These are phyloP conservation scores for Aphanomyces stellatus DNA, from an alignment of 352 stramenopile genomes.

Conservation along the genomic window DNA sequence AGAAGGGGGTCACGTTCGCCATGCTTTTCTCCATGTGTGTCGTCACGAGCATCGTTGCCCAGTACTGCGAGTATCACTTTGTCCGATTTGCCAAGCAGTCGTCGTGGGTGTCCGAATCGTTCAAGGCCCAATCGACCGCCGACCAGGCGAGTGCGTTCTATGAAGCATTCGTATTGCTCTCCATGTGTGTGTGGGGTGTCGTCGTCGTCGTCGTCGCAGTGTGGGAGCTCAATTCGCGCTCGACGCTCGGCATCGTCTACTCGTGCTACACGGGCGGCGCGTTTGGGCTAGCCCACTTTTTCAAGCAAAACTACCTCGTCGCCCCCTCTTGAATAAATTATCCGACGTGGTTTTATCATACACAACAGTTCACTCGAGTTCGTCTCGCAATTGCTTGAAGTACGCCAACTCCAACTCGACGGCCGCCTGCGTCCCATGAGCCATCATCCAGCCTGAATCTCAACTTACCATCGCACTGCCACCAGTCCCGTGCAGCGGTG, in stretches of 20 bases:
- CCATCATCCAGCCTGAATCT: background rate
- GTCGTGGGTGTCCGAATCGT: background rate
- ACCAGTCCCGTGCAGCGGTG: slow-evolving; percentile 33
- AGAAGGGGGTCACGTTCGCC: background rate
- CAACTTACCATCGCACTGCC: background rate
- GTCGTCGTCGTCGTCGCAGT: slow-evolving; percentile 2
- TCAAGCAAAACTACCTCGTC: slow-evolving; percentile 13
- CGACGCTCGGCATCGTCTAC: slow-evolving; percentile 9
- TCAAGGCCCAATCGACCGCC: background rate
- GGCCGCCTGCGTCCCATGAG: background rate
- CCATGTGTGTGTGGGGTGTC: background rate
- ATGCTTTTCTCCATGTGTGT: slow-evolving; percentile 16
- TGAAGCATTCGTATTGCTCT: background rate
- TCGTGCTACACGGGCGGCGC: slow-evolving; percentile 12
- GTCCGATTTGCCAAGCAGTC: slow-evolving; percentile 3
- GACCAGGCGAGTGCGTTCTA: background rate
- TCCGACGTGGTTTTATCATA: background rate
- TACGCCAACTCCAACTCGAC: slow-evolving; percentile 9
- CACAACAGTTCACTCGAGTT: too few species aligned
- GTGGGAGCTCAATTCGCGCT: background rate
- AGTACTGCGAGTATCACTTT: slow-evolving; percentile 17
- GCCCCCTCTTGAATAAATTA: background rate
- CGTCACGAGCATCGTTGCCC: slow-evolving; percentile 3
- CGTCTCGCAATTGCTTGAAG: slow-evolving; percentile 13
- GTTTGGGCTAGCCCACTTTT: slow-evolving; percentile 13